Conservation (phyloP, 1,139 yeast species). For the Hemisphaericaspora xylanilytica region DNA sequence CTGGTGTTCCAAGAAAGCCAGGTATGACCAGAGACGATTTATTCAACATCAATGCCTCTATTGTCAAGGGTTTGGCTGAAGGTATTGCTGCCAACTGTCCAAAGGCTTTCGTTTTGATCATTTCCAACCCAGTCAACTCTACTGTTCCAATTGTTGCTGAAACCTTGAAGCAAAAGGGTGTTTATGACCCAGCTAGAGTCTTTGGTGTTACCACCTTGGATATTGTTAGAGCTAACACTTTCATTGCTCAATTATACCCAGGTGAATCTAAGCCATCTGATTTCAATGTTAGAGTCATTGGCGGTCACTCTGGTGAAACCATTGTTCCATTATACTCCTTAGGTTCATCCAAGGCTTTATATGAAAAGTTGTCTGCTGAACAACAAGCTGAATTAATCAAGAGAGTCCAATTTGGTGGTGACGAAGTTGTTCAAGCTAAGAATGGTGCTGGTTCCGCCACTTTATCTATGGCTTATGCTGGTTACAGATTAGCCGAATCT, state of each 20-base stretch:
- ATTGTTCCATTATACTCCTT: conserved; percentile 72
- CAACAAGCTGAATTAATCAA: conserved; percentile 71
- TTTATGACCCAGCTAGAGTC: conserved; percentile 85
- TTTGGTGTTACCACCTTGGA: conserved; percentile 98
- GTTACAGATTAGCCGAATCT: conserved; percentile 89
- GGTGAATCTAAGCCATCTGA: conserved; percentile 59
- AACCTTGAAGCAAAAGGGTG: conserved; percentile 81
- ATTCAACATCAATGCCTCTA: conserved; percentile 95
- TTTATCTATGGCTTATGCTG: conserved; percentile 98
- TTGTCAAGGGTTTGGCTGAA: conserved; percentile 87
- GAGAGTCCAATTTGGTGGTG: conserved; percentile 99
- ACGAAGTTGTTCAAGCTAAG: conserved; percentile 98
- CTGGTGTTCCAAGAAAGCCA: conserved; percentile 99
- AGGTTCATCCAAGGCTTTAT: conserved; percentile 46
- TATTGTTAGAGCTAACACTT: conserved; percentile 89
- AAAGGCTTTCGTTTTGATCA: conserved; percentile 80
- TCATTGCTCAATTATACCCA: conserved; percentile 66
- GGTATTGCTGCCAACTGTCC: conserved; percentile 87
- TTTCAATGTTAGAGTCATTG: conserved; percentile 70
- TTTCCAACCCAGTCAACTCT: conserved; percentile 97
- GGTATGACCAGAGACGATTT: conserved; percentile 99
- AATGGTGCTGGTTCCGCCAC: conserved; percentile 99
- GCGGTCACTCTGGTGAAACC: conserved; percentile 78
- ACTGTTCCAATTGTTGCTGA: conserved; percentile 98
- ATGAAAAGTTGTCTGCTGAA: conserved; percentile 47